Evolutionary conservation across 306 rosid genomes (phyloP).

Genomic region (Trifolium fragiferum): DNA sequence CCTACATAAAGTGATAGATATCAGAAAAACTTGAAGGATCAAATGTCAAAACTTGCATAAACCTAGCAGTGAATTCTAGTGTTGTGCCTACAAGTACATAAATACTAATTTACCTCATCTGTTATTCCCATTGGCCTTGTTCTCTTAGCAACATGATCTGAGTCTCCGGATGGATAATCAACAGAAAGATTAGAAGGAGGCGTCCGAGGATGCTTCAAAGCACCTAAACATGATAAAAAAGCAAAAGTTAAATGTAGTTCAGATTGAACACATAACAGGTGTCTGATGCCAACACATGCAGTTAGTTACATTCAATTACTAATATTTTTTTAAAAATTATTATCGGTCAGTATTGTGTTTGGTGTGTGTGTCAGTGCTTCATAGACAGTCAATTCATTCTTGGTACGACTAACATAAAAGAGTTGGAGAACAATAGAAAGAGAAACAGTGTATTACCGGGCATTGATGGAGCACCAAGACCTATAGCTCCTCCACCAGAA

Average conservation of each 20-base stretch:
- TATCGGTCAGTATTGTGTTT: not conserved
- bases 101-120: slow-evolving; percentile 67
- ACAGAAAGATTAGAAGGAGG: slow-evolving; percentile 93
- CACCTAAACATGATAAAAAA: slow-evolving; percentile 61
- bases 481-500: slow-evolving; percentile 91
- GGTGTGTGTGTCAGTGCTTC: not conserved
- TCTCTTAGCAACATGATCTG: slow-evolving; percentile 92
- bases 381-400: slow-evolving; percentile 11
- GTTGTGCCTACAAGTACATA: slow-evolving; percentile 28
- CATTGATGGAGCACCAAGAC: slow-evolving; percentile 95
- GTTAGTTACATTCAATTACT: not conserved
- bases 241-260: slow-evolving; percentile 26
- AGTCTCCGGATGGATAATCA: slow-evolving; percentile 91
- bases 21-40: not conserved
- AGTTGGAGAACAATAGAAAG: slow-evolving; percentile 28
- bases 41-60: slow-evolving; percentile 14
- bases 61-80: slow-evolving; percentile 11
- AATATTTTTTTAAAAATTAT: not conserved
- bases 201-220: slow-evolving; percentile 95
- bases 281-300: not conserved
- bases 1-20: slow-evolving; percentile 57
- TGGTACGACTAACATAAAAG: slow-evolving; percentile 18
- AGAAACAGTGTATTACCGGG: slow-evolving; percentile 60
- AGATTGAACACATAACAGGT: not conserved
- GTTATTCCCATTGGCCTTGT: slow-evolving; percentile 86